Base-by-base conservation (phyloP, 192 early-diverging fungal genomes). In the Coemansia sp. region DNA sequence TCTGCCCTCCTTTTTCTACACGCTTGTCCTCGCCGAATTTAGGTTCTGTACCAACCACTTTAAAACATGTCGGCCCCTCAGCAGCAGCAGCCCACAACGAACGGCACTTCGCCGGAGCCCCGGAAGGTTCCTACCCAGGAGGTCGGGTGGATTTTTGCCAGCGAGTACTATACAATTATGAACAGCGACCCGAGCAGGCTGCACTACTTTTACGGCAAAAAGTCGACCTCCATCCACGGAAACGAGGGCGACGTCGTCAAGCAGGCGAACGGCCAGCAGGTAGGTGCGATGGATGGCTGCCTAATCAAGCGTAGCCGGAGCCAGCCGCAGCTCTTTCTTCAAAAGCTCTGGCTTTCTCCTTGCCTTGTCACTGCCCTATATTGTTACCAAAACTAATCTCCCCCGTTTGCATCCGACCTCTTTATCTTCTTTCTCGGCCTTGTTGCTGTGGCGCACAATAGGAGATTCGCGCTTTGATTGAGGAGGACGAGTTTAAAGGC, bases 91-190 rank as follows among this genome's bases (percentile, higher is more conserved):
- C 53, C 58, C 58, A 55, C 50, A 76, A 37, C 60, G 26, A 69
- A 63, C 44, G 59, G 62, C 53, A 49, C 64, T 51, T 57, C 34
- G 50, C 29, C 52, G 41, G 63, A 52, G 47, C 22, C 42, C 53
- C 65, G 34, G 32, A 67, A 41, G 49, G 59, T 74, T 17, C 53
- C 37, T 48, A 52, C 80, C 32, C 78, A 81, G 59, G 86, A 94
- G 58, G 83, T 97, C 39, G 93, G 93, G 24, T 88, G 87, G 88
- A 82, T 94, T 57, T 97, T 97, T 78, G 94, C 91, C 42, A 87
- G 88, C 62, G 85, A 95, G 63, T 97, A 94, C 69, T 97, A 97
- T 75, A 92, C 88, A 26, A 86, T 91, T 60, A 71, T 97, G 63
- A 91, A 91, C 80, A 85, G 84, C 55, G 83, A 89, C 13, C 92